Evolutionary conservation across 176 grass and related monocot species (phyloP).

Genomic region (Oryza meridionalis): DNA sequence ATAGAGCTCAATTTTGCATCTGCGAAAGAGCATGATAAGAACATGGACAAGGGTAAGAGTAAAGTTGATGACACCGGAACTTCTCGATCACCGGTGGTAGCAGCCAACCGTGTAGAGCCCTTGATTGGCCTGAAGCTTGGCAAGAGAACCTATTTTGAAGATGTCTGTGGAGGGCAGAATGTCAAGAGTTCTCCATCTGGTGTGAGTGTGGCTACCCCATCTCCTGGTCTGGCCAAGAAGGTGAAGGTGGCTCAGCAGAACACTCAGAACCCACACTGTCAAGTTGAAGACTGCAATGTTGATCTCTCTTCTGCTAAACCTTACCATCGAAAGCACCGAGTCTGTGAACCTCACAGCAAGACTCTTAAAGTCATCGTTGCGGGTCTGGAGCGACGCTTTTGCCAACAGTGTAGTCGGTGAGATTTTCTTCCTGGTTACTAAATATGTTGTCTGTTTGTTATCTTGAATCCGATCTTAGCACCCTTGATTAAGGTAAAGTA

Average conservation of each 20-base stretch:
- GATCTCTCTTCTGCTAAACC: constrained; percentile 89
- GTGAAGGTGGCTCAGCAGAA: constrained; percentile 46
- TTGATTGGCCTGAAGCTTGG: constrained; percentile 66
- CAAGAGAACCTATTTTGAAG: constrained; percentile 70
- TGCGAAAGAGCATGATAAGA: constrained; percentile 30
- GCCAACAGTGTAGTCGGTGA: constrained; percentile 98
- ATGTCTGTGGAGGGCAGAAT: constrained; percentile 49
- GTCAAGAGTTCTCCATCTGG: constrained; percentile 44
- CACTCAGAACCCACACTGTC: constrained; percentile 48
- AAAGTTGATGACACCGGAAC: constrained; percentile 40
- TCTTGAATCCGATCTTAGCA: constrained; percentile 2
- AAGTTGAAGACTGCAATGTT: constrained; percentile 86
- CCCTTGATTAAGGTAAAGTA: neutral
- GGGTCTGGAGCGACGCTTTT: constrained; percentile 91
- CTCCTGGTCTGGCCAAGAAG: constrained; percentile 50
- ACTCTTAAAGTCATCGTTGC: constrained; percentile 66
- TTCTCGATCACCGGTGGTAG: constrained; percentile 34
- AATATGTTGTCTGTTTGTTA: neutral
- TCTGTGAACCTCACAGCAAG: constrained; percentile 82
- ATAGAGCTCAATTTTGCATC: constrained; percentile 50
- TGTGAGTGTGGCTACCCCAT: neutral
- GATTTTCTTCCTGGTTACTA: constrained; percentile 3
- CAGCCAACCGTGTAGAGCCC: constrained; percentile 44
- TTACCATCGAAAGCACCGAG: constrained; percentile 87
- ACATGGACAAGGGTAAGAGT: constrained; percentile 4